Conservation (phyloP, 1,139 yeast species). For the Sugiyamaella castrensis region DNA sequence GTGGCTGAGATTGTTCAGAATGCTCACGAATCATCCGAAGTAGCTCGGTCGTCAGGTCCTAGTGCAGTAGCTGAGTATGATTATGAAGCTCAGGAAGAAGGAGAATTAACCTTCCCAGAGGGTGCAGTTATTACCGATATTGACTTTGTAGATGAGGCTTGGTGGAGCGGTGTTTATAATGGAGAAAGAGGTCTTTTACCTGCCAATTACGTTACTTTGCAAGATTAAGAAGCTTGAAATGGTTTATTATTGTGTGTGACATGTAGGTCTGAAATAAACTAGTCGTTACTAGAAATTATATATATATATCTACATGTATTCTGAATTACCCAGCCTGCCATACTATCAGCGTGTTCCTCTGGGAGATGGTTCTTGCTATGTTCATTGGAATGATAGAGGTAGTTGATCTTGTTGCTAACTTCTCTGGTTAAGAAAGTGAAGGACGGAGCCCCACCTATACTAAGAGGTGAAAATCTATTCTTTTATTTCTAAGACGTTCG, state of each 20-base stretch:
- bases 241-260: not conserved
- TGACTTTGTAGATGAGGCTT: constrained; percentile 88
- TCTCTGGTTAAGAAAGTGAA: too few relatives aligned
- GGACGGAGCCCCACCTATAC: not conserved
- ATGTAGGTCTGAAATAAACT: not conserved
- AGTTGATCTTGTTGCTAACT: not conserved
- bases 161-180: constrained; percentile 89
- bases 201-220: constrained; percentile 69
- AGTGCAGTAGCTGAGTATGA: constrained; percentile 79
- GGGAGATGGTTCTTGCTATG: too few relatives aligned
- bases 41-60: too few relatives aligned
- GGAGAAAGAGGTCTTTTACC: constrained; percentile 90
- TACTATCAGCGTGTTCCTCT: too few relatives aligned
- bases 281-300: not conserved
- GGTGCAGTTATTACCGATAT: constrained; percentile 80
- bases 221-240: constrained; percentile 25
- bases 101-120: constrained; percentile 78
- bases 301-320: constrained; percentile 3
- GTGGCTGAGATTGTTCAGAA: constrained; percentile 10
- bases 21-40: not conserved
- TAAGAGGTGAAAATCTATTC: too few relatives aligned
- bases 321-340: too few relatives aligned
- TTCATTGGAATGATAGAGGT: too few relatives aligned
- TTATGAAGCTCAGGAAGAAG: constrained; percentile 86
- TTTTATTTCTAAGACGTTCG: not conserved